Base-by-base conservation (phyloP, 768 basidiomycete species). In the Rhizopogon vinicolor region DNA sequence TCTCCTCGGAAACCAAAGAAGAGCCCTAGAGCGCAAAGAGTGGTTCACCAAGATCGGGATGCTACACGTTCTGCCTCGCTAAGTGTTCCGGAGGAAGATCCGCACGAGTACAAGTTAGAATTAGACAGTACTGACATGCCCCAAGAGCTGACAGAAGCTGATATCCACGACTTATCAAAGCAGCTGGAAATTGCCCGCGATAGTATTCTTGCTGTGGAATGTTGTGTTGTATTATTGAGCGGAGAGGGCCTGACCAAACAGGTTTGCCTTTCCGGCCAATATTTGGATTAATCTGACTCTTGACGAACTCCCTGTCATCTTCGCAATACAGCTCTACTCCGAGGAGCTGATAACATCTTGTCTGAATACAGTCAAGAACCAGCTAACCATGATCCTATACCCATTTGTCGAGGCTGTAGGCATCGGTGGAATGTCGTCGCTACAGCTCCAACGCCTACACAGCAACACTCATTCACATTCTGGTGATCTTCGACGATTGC, bases 341-440 rank as follows among this genome's bases (percentile, higher is more conserved):
- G 93, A 98, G 68, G 97, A 99, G 66, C 77, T 94, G 10, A 91
- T 99, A 58, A 85, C 85, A 0, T 75, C 81, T 0, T 92, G 93
- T 71, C 75, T 98, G 16, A 75, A 72, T 42, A 76, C 86, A 0
- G 78, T 93, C 58, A 94, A 95, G 67, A 89, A 87, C 58, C 86
- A 87, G 55, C 81, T 97, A 31, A 83, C 83, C 1, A 83, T 83
- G 64, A 77, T 91, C 44, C 76, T 98, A 12, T 95, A 91, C 64
- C 93, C 91, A 0, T 91, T 94, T 59, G 83, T 95, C 5, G 93
- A 95, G 63, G 86, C 85, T 0, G 75, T 79, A 7, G 79, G 79
- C 35, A 60, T 63, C 8, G 66, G 69, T 9, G 62, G 74, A 19
- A 71, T 72, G 29, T 68, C 71, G 7, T 78, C 79, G n/a, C 73